Evolutionary conservation across 2,329 filamentous ascomycete species (phyloP), one percentile per base, ranked within the genome.

Genomic region (Chrysoporthe austroafricana): DNA sequence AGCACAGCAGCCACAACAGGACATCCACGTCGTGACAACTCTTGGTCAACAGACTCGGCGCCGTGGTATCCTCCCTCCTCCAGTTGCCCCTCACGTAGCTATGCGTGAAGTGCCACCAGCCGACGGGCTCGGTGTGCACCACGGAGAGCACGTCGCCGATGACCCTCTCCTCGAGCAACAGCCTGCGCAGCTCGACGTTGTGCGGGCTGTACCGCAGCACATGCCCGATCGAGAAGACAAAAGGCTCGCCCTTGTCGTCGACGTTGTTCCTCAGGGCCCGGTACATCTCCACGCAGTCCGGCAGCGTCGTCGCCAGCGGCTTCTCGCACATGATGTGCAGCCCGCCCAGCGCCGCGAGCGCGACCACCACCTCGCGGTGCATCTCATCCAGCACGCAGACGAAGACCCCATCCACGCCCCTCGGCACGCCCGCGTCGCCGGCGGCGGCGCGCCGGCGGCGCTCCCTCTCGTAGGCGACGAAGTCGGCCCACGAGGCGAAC

Each of bases 21-120:
- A 98, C 88, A 76, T 99, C 96, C 62, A 99, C 92, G 73, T 99
- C 96, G 74, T 99, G 96, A 73, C 96, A 98, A 68, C 93, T 96
- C 79, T 98, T 99, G 2, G 95, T 97, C 42, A 99, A 84, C 1
- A 99, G 84, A 1, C 92, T 95, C 7, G 90, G 95, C 34, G 86
- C 94, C n/a, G 86, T 90, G 5, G 82, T 90, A 0, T 88, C 90
- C 72, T 93, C 89, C 70, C 92, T 92, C 6, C 95, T 88, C 96
- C 96, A 98, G 79, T 98, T 97, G 18, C 96, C 96, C 58, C 92
- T 87, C 46, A 98, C 95, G 73, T 95, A 97, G 54, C 90, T 93
- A 77, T 97, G 94, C 0, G 91, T 85, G 76, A 96, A 98, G 77
- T 98, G 96, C 93, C 94, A 98, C 90, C 91, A 97, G 0, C 96